These are phyloP conservation scores for Cyberlindnera suaveolens DNA, from an alignment of 805 yeast genomes.

Conservation along the genomic window DNA sequence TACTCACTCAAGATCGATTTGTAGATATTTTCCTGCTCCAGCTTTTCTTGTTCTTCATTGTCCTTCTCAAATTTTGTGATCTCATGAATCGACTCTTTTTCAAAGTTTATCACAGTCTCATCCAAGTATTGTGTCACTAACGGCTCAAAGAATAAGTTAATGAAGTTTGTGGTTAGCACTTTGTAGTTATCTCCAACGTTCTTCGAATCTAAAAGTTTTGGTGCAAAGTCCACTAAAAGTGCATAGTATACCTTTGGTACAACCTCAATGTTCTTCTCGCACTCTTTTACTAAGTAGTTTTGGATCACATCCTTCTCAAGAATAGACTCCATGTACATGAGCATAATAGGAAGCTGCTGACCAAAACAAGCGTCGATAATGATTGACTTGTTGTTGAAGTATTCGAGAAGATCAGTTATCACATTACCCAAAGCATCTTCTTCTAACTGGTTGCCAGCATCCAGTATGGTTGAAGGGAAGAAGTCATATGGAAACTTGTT, in stretches of 20 bases:
- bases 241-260: conserved; percentile 29
- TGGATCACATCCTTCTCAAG: conserved; percentile 31
- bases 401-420: conserved; percentile 23
- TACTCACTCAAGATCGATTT: conserved; percentile 36
- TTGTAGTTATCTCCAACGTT: conserved; percentile 32
- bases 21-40: conserved; percentile 36
- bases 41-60: conserved; percentile 26
- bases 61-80: conserved; percentile 24
- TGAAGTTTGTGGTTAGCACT: conserved; percentile 24
- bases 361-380: conserved; percentile 34
- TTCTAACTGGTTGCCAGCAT: conserved; percentile 18
- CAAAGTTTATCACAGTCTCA: conserved; percentile 26
- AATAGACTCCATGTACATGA: conserved; percentile 31
- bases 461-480: conserved; percentile 24
- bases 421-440: conserved; percentile 19
- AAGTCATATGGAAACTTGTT: conserved; percentile 27
- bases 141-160: conserved; percentile 33
- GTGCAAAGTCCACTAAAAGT: conserved; percentile 26
- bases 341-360: conserved; percentile 32
- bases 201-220: conserved; percentile 29
- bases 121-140: conserved; percentile 27
- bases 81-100: conserved; percentile 19
- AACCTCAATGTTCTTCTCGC: conserved; percentile 21
- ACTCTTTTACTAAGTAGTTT: conserved; percentile 19
- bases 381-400: conserved; percentile 30